Evolutionary conservation across 805 yeast species (phyloP), one percentile per base, ranked within the genome.

Genomic region (Groenewaldozyma salmanticensis): DNA sequence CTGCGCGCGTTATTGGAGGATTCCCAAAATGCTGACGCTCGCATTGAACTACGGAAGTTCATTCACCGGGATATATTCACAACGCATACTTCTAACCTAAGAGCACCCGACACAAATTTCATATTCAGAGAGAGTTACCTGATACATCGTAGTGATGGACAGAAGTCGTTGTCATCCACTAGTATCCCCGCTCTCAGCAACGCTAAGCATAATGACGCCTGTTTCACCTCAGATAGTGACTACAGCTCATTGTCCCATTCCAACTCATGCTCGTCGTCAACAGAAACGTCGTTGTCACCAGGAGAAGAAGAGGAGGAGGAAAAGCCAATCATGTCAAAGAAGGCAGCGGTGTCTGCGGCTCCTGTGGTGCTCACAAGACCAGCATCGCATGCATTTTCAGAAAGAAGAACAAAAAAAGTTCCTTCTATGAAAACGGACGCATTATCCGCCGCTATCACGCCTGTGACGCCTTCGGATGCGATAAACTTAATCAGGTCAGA

Each of bases 21-120:
- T n/a, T n/a, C n/a, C n/a, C n/a, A n/a, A n/a, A n/a, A n/a, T n/a
- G n/a, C n/a, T n/a, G n/a, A n/a, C n/a, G n/a, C n/a, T n/a, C n/a
- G n/a, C n/a, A n/a, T n/a, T n/a, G n/a, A n/a, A 18, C 39, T 52
- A 3, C 39, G 55, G 9, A 44, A 45, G 39, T 48, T 40, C 33
- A 48, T 52, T 27, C 57, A 52, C 35, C 43, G 57, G 5, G 57
- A 52, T 33, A 50, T 52, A 16, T 52, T 52, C 44, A 52, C 57
- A 1, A 48, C 52, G n/a, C 44, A 45, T 18, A 27, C 40, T 5
- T 34, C 44, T 6, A 19, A 44, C 20, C 41, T 42, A 19, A 16
- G 29, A 21, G 35, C 42, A 11, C 51, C 52, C 4, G 39, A 34
- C 15, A 42, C 41, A 20, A 11, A 39, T 11, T 42, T 50, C 32